A percentile compares a stretch with the other conserved stretches of the same genome.
phyloP scores from a whole-genome alignment of 2,329 filamentous ascomycete species.

The Cyphellophora attinorum region DNA sequence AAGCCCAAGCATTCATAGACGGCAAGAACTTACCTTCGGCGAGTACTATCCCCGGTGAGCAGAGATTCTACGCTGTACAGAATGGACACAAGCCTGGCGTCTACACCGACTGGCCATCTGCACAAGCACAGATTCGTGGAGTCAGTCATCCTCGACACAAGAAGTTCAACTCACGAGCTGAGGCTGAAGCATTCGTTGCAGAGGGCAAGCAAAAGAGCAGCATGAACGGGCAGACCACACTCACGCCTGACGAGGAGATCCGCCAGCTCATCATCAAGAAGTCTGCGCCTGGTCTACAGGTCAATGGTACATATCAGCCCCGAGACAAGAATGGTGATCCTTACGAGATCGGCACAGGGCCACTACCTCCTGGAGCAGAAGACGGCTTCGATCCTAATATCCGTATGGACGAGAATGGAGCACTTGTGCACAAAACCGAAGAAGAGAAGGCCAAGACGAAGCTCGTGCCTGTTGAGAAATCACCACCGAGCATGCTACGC shows the following conservation, averaged over 20 bases:
- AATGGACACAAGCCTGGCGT: constrained; percentile 50
- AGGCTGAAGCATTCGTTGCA: constrained; percentile 70
- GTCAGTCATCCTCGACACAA: constrained; percentile 61
- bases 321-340: constrained; percentile 34
- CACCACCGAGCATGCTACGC: constrained; percentile 40
- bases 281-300: constrained; percentile 27
- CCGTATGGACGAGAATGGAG: constrained; percentile 44
- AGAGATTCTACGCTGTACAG: constrained; percentile 51
- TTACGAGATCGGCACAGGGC: constrained; percentile 44
- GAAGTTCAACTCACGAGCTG: constrained; percentile 56
- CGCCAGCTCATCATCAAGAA: constrained; percentile 18
- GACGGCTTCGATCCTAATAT: constrained; percentile 55
- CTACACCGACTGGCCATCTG: constrained; percentile 59
- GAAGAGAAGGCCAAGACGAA: constrained; percentile 41
- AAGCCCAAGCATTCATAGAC: constrained; percentile 69
- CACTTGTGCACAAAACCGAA: constrained; percentile 46
- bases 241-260: constrained; percentile 17
- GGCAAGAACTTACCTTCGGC: constrained; percentile 40
- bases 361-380: constrained; percentile 45
- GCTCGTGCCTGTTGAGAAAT: constrained; percentile 27
- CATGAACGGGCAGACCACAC: background rate
- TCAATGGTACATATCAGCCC: constrained; percentile 24
- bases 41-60: constrained; percentile 27
- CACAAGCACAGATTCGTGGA: constrained; percentile 63
- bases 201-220: constrained; percentile 22